These are phyloP conservation scores for Leccinum huronense DNA, from an alignment of 1,284 basidiomycete species.

Conservation along the genomic window DNA sequence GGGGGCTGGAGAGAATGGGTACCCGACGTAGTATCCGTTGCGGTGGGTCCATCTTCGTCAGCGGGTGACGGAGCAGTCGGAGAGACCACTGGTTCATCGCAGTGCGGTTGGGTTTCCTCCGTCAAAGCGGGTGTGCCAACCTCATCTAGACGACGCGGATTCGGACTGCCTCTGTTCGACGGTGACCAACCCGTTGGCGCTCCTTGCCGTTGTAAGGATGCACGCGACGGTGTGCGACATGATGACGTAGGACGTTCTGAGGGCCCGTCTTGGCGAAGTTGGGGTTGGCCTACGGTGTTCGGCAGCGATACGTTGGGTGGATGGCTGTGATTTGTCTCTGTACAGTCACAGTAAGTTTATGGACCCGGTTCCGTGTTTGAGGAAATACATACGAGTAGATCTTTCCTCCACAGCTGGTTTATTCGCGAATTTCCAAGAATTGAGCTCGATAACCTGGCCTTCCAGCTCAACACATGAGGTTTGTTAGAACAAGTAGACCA, in stretches of 20 bases:
- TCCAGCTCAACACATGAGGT: constrained; percentile 4
- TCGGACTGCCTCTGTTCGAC: constrained; percentile 25
- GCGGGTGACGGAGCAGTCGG: constrained; percentile 2
- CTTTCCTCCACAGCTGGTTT: constrained; percentile 14
- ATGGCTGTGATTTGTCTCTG: constrained; percentile 10
- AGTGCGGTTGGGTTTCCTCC: constrained; percentile 5
- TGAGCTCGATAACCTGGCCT: constrained; percentile 13
- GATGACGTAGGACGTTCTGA: constrained; percentile 1
- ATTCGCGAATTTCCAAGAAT: constrained; percentile 19
- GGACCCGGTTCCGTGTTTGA: background rate
- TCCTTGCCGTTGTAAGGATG: constrained; percentile 17
- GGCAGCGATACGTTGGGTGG: background rate
- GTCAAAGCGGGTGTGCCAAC: background rate
- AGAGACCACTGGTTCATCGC: constrained; percentile 3
- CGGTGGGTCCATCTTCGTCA: constrained; percentile 1
- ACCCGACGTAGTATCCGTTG: constrained; percentile 10
- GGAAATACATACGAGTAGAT: constrained; percentile 15
- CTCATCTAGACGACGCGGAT: background rate
- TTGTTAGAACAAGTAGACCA: background rate
- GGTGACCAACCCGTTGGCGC: constrained; percentile 33
- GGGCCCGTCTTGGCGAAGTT: background rate
- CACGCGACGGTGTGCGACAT: constrained; percentile 10
- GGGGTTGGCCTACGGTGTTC: background rate
- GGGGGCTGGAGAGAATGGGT: constrained; percentile 29
- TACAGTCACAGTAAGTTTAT: background rate